Evolutionary conservation across 306 rosid genomes (phyloP), one percentile per base, ranked within the genome.

Genomic region (Fragaria vesca): DNA sequence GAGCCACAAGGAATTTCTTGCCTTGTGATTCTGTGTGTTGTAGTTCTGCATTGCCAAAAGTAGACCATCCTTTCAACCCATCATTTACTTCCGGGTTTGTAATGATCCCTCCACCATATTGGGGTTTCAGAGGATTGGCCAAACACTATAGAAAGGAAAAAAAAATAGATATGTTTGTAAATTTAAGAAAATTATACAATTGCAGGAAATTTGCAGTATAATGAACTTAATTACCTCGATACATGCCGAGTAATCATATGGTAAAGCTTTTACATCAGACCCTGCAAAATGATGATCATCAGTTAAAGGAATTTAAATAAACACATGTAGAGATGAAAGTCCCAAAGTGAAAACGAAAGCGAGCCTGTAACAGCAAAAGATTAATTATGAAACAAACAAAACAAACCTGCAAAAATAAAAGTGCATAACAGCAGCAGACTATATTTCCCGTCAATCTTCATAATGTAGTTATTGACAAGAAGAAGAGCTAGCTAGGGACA

Each of bases 61-160:
- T 3, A 50, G 85, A 81, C 96, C 98, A 91, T 4, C 90, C 97
- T 76, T 85, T 65, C 60, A 86, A 47, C 20, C 93, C 96, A 54
- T 88, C 26, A 0, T 90, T 85, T 11, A 94, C 47, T 21, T 94
- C 91, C 34, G 97, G 91, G 65, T 94, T 94, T 66, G 32, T 63
- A 51, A 94, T 84, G 61, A 91, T 88, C 65, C 98, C 98, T 75
- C 98, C 98, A 51, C 74, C 78, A 60, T 94, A 94, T 20, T 85
- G 88, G 48, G 97, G 83, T 79, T 85, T 83, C 1, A 51, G 73
- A 46, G 98, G 97, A 0, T 57, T 69, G 47, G 2, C 47, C 79
- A 84, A 81, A 83, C 98, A 94, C 97, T 94, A 62, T 0, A 77
- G 1, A 5, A 21, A 78, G 5, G 36, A 38, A 32, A 76, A 63